Evolutionary conservation across 1,139 yeast genomes (phyloP), one percentile per base, ranked within the genome.

Genomic region (Suzukiozyma palmioleophila): DNA sequence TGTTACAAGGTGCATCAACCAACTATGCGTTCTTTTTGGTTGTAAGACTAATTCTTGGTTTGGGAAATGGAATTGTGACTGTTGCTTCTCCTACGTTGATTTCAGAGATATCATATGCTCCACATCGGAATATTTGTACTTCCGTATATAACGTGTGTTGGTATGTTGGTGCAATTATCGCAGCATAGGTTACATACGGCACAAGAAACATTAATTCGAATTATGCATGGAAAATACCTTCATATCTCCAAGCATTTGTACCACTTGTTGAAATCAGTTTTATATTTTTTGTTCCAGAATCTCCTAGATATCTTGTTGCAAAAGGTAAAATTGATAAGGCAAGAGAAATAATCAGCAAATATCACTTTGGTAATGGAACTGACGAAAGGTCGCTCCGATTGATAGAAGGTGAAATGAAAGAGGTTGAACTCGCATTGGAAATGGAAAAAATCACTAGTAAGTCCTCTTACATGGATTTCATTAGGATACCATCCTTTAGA

Each of bases 171-270:
- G 75, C 81, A 8, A 55, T 73, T 29, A 49, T 78, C 36, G 81
- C 82, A 7, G 75, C 84, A 2, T 69, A 79, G 74, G 64, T 72
- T 28, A 66, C 78, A 2, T 73, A 64, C 45, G 80, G 79, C 37
- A 66, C 77, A 12, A 60, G 66, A 42, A 51, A 54, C 12, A 46
- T 67, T 11, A 37, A 47, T 25, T 36, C 40, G 26, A 56, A 62
- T 45, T 51, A 50, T 41, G 53, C 69, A 11, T 73, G 78, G 78
- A 62, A 66, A 48, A 61, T 73, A 39, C 77, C 78, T 6, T 69
- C 76, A 8, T 64, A 64, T 45, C 53, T 73, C 44, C 80, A 75
- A 53, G 69, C 66, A 38, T 56, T 52, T 32, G 54, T 56, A 54
- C 77, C 64, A 33, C 52, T 53, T 8, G 44, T 54, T 31, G 62